Base-by-base conservation (phyloP, 2,329 filamentous ascomycete genomes). In the Leptographium wingfieldii region DNA sequence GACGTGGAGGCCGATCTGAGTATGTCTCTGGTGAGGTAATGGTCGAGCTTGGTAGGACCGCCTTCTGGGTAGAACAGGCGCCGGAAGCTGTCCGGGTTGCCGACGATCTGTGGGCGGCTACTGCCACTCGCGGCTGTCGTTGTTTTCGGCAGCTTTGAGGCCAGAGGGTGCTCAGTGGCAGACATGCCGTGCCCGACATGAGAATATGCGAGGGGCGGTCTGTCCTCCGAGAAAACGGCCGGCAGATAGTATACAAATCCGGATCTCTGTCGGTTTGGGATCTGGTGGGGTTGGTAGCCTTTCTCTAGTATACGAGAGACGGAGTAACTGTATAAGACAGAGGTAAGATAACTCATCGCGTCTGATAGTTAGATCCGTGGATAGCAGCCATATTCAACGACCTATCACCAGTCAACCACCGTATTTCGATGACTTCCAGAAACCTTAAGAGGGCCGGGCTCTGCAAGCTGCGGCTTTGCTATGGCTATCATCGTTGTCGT, bases 1-100 rank as follows among this genome's bases (percentile, higher is more conserved):
- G 31, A 79, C 68, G 55, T 76, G 73, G 5, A 79, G 66, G 1
- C 71, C 71, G 1, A 79, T 65, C 63, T 74, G 72, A 0, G 76
- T 19, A 59, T 63, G 63, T 78, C 75, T 5, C 65, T 53, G 35
- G 64, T 62, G 0, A 76, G 58, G 61, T 72, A 77, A 60, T 76
- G 73, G 5, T 68, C 65, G 5, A 74, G 61, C 16, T 22, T 54
- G 7, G 25, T 19, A 14, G 59, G 57, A 48, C 64, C 27, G 66
- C 68, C 61, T 55, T 56, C 63, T 59, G 27, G 60, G 55, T 60
- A 62, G 43, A 66, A 60, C 33, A 73, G 63, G 9, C 61, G 55
- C 4, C 59, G 56, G 49, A 72, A 65, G n/a, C 65, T 58, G 16
- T 68, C 66, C 1, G 68, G 69, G 56, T 67, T 66, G 27, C 62